These are phyloP conservation scores for Escallonia rubra DNA, from an alignment of 129 eudicot genomes.

Conservation along the genomic window DNA sequence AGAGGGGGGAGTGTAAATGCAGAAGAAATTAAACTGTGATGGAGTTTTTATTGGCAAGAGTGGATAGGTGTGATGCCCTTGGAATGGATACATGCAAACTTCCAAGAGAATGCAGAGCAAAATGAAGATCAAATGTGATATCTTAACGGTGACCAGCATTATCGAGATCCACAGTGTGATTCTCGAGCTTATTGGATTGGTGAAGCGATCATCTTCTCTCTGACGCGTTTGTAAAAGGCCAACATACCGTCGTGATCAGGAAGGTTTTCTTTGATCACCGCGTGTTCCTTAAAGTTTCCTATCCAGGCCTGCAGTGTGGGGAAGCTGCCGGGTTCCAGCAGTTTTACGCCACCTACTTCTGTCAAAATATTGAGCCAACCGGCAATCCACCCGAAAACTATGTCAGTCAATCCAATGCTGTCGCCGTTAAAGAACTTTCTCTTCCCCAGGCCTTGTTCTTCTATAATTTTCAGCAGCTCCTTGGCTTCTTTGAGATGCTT, in stretches of 20 bases:
- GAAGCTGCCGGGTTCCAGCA: constrained; percentile 16
- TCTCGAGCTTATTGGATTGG: background rate
- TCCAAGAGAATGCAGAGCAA: too few species aligned
- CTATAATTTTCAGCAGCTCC: constrained; percentile 9
- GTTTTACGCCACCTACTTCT: constrained; percentile 12
- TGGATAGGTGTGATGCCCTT: too few species aligned
- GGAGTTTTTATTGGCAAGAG: too few species aligned
- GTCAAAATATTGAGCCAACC: constrained; percentile 9
- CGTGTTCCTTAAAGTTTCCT: constrained; percentile 8
- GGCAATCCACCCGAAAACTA: constrained; percentile 11
- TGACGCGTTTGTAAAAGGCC: background rate
- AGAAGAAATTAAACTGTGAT: too few species aligned
- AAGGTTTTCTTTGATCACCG: constrained; percentile 16
- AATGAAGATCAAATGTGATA: too few species aligned
- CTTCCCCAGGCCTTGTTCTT: constrained; percentile 10
- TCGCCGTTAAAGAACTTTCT: constrained; percentile 19
- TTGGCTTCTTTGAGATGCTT: constrained; percentile 13
- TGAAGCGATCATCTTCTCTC: constrained; percentile 7
- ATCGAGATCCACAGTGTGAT: background rate
- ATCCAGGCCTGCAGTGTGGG: constrained; percentile 21
- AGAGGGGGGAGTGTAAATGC: too few species aligned
- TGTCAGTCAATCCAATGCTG: constrained; percentile 15
- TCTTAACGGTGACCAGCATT: too few species aligned
- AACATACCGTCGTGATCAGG: constrained; percentile 16
- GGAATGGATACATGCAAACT: too few species aligned